phyloP scores from a whole-genome alignment of 2,329 filamentous ascomycete species.

The Elsinoe batatas region DNA sequence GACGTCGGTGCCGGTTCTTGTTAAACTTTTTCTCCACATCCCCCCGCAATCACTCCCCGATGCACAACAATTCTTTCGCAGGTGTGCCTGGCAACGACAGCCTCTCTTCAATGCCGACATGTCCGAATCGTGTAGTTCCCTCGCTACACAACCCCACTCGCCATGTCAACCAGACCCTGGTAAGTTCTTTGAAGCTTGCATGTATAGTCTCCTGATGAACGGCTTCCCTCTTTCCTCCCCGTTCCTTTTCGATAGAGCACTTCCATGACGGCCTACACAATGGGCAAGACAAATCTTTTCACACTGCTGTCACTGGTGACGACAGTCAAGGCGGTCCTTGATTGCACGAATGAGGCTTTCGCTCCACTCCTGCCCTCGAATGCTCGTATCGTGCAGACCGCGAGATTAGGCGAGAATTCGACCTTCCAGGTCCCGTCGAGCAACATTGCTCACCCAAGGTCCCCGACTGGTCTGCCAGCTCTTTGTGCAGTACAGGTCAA shows the following conservation, averaged over 20 bases:
- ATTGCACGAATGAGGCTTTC: slow-evolving; percentile 28
- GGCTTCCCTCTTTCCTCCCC: not conserved
- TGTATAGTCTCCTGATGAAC: not conserved
- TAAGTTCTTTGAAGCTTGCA: not conserved
- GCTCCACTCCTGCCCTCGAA: slow-evolving; percentile 26
- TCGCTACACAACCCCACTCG: not conserved
- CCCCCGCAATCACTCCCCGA: not conserved
- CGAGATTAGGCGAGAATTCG: slow-evolving; percentile 25
- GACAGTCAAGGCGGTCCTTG: slow-evolving; percentile 1
- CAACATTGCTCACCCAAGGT: slow-evolving; percentile 33
- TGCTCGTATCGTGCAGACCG: slow-evolving; percentile 30
- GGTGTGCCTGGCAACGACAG: not conserved
- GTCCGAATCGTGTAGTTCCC: not conserved
- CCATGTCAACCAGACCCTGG: not conserved
- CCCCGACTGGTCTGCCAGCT: slow-evolving; percentile 26
- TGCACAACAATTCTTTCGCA: not conserved
- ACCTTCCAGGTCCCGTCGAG: slow-evolving; percentile 30
- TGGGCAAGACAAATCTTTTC: slow-evolving; percentile 3
- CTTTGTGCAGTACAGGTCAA: slow-evolving; percentile 26
- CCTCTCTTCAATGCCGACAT: not conserved
- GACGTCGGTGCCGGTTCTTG: too few relatives aligned
- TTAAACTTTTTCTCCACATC: not conserved
- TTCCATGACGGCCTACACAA: not conserved
- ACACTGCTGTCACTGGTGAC: not conserved
- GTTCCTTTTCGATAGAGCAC: not conserved